A percentile compares a stretch with the other conserved stretches of the same genome.
These are phyloP conservation scores for Termitomyces sp. DNA, from an alignment of 768 basidiomycete species.

Conservation along the genomic window DNA sequence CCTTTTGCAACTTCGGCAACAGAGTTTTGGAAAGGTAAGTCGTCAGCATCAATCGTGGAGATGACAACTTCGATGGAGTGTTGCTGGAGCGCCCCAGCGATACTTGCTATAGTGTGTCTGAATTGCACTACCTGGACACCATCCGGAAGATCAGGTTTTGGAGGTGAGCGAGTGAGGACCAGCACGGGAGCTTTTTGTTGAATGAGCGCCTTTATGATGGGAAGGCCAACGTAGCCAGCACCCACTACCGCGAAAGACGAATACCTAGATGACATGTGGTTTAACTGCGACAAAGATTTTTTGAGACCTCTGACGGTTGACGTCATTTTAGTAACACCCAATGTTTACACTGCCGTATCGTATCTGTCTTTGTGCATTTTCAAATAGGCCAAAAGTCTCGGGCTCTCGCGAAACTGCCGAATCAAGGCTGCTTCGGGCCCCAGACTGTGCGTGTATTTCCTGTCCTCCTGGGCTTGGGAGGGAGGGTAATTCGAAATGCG, in stretches of 20 bases:
- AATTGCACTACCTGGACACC: conserved; percentile 1
- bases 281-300: background rate
- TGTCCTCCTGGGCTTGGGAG: too few relatives aligned
- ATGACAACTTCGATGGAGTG: conserved; percentile 7
- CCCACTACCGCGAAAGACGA: conserved; percentile 10
- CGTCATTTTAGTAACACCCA: conserved; percentile 1
- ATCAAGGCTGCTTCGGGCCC: too few relatives aligned
- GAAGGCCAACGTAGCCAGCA: conserved; percentile 6
- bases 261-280: conserved; percentile 3
- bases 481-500: too few relatives aligned
- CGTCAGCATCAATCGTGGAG: conserved; percentile 4
- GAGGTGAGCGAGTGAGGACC: conserved; percentile 5
- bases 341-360: too few relatives aligned
- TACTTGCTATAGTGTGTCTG: conserved; percentile 5
- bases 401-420: too few relatives aligned
- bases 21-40: conserved; percentile 3
- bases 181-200: conserved; percentile 2
- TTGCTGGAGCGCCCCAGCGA: conserved; percentile 4
- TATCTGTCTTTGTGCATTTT: too few relatives aligned
- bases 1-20: conserved; percentile 11
- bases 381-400: too few relatives aligned
- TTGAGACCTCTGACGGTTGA: background rate
- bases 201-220: conserved; percentile 5
- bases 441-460: too few relatives aligned
- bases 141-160: conserved; percentile 2